These are phyloP conservation scores for Penicillium fuscoglaucum DNA, from an alignment of 2,329 filamentous ascomycete genomes.

Conservation along the genomic window DNA sequence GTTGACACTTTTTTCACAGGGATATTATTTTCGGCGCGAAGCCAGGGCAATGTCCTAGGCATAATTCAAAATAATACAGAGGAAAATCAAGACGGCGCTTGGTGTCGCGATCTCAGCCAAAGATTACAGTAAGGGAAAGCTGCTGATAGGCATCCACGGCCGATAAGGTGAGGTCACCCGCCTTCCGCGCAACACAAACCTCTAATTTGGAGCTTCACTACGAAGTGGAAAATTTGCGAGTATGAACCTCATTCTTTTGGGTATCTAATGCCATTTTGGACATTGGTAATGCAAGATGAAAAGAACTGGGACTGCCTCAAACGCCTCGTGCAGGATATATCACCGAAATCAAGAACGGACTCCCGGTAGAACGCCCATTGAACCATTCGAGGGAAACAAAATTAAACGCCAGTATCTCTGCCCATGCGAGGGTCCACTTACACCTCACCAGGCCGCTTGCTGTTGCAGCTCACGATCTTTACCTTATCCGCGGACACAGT, in stretches of 20 bases:
- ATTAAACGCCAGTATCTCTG: conserved; percentile 16
- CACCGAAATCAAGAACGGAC: conserved; percentile 9
- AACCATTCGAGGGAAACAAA: conserved; percentile 9
- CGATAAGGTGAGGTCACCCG: conserved; percentile 27
- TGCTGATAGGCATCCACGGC: conserved; percentile 13
- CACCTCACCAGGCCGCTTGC: conserved; percentile 70
- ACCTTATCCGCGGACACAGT: conserved; percentile 83
- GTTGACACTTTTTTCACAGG: conserved; percentile 21
- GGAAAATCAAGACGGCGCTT: not conserved
- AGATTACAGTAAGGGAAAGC: not conserved
- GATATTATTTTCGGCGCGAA: conserved; percentile 11
- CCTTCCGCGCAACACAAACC: not conserved
- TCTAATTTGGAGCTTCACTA: not conserved
- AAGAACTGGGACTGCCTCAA: conserved; percentile 4
- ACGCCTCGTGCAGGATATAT: conserved; percentile 10
- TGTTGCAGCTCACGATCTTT: conserved; percentile 98
- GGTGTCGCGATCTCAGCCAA: not conserved
- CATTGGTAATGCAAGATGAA: conserved; percentile 13
- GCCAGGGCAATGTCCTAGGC: conserved; percentile 32
- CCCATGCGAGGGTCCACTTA: conserved; percentile 16
- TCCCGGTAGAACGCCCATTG: conserved; percentile 18
- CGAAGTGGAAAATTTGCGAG: not conserved
- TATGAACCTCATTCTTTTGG: conserved; percentile 13
- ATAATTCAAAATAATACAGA: conserved; percentile 8
- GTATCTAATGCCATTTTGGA: conserved; percentile 22